Percentiles rank a stretch among this genome's conserved stretches.
Conservation (phyloP, 148 eudicot genomes). For the Heliamphora exappendiculata region DNA sequence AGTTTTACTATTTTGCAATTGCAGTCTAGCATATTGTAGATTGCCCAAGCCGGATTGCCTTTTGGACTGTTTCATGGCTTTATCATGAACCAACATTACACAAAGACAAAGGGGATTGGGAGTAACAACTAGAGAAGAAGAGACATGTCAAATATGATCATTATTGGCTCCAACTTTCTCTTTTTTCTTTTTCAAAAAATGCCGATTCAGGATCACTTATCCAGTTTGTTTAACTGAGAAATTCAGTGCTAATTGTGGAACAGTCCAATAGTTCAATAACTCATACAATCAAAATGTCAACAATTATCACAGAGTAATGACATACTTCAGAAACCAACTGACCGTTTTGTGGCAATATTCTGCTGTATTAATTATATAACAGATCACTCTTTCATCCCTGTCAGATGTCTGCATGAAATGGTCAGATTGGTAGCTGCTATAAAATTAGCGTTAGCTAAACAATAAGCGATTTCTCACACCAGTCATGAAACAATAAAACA, state of each 20-base stretch:
- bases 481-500: not conserved
- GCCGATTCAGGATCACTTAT: not conserved
- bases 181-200: not conserved
- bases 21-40: too few relatives aligned
- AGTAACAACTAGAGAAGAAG: too few relatives aligned
- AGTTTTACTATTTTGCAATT: too few relatives aligned
- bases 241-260: not conserved
- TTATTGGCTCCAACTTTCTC: constrained; percentile 2
- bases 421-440: not conserved
- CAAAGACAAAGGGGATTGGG: too few relatives aligned
- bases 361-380: constrained; percentile 92
- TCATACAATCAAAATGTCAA: constrained; percentile 8
- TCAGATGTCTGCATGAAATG: constrained; percentile 70
- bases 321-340: constrained; percentile 24
- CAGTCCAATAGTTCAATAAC: not conserved
- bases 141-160: not conserved
- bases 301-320: constrained; percentile 8
- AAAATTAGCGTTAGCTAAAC: not conserved
- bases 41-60: too few relatives aligned
- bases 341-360: constrained; percentile 98
- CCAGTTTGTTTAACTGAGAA: not conserved
- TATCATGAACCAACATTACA: too few relatives aligned
- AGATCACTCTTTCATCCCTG: constrained; percentile 82
- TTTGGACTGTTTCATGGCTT: too few relatives aligned
- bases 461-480: not conserved